These are phyloP conservation scores for Colletotrichum karsti DNA, from an alignment of 2,329 filamentous ascomycete genomes.

Conservation along the genomic window DNA sequence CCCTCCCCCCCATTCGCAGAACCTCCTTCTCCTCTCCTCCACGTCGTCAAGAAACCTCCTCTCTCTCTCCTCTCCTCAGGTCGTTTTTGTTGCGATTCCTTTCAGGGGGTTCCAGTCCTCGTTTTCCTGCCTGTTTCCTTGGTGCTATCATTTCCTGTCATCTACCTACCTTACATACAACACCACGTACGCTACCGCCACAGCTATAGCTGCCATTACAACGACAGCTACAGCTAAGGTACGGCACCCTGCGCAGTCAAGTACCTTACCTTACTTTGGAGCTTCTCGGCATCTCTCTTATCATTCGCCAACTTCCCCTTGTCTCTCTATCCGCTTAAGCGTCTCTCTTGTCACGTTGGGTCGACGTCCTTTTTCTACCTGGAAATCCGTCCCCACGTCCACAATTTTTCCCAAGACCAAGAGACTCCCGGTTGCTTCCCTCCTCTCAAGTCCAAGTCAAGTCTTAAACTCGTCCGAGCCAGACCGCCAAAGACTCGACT, in stretches of 20 bases:
- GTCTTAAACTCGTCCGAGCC: conserved; percentile 10
- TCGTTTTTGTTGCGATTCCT: conserved; percentile 29
- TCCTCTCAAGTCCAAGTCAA: conserved; percentile 18
- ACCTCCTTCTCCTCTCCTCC: conserved; percentile 17
- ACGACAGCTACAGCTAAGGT: background rate
- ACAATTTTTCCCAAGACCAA: conserved; percentile 23
- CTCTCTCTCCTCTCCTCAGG: conserved; percentile 17
- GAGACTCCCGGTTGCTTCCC: conserved; percentile 19
- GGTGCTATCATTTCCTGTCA: conserved; percentile 28
- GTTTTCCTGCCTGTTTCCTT: conserved; percentile 31
- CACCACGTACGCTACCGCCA: conserved; percentile 7
- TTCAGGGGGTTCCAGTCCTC: conserved; percentile 31
- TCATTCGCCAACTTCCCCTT: conserved; percentile 29
- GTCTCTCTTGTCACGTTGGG: conserved; percentile 28
- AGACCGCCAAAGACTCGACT: conserved; percentile 22
- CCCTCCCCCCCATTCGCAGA: conserved; percentile 30
- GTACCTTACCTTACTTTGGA: conserved; percentile 27
- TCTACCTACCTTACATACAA: no score
- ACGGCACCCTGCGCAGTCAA: conserved; percentile 5
- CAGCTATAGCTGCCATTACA: background rate
- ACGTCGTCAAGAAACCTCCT: background rate
- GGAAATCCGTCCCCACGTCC: conserved; percentile 27
- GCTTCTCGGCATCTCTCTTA: conserved; percentile 29
- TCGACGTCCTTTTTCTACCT: conserved; percentile 29
- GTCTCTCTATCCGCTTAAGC: conserved; percentile 28